Conservation (phyloP, 306 rosid genomes). For the Cyclanthera cordifolia region DNA sequence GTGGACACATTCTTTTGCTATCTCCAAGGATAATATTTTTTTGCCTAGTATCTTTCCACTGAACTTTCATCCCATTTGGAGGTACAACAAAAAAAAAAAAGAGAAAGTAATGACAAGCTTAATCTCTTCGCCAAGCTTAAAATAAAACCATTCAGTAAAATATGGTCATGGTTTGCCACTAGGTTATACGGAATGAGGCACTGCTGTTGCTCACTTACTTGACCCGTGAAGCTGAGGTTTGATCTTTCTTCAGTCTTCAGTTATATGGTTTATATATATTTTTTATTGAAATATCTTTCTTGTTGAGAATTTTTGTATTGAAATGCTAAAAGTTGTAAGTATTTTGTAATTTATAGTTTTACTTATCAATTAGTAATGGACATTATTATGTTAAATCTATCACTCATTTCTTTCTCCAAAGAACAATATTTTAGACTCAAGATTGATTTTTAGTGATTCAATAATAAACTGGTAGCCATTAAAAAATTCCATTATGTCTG, state of each 20-base stretch:
- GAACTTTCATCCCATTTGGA: neutral
- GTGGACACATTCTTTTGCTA: neutral
- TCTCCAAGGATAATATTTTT: neutral
- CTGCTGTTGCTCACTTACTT: slow-evolving; percentile 74
- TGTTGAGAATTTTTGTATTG: neutral
- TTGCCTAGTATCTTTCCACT: neutral
- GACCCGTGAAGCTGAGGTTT: slow-evolving; percentile 94
- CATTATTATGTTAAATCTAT: neutral
- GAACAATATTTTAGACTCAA: neutral
- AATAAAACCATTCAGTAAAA: neutral
- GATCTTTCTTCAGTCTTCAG: slow-evolving; percentile 5
- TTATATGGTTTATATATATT: neutral
- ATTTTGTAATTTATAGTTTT: neutral
- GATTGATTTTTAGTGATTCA: neutral
- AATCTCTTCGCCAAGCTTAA: neutral
- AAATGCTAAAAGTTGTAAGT: neutral
- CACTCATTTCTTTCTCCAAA: neutral
- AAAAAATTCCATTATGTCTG: neutral
- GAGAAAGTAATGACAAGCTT: neutral
- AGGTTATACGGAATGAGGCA: slow-evolving; percentile 96
- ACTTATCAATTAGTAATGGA: neutral
- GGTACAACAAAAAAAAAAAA: neutral
- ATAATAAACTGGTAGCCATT: neutral
- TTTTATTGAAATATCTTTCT: neutral
- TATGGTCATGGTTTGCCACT: slow-evolving; percentile 19